Conservation (phyloP, 2,329 filamentous ascomycete species). For the Chrysosporium queenslandicum region DNA sequence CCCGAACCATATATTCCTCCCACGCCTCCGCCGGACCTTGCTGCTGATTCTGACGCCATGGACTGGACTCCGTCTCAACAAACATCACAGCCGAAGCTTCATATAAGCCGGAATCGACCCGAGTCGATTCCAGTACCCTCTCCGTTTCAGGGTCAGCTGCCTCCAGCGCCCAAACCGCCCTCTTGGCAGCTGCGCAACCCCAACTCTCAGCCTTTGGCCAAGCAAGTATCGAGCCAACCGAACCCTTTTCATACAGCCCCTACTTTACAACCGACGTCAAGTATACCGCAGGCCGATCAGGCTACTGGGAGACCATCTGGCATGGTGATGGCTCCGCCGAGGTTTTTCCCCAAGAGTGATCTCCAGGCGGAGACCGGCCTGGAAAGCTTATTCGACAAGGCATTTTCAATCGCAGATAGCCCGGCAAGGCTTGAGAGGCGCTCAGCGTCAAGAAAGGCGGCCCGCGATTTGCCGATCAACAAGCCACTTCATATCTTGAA, state of each 20-base stretch:
- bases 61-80: conserved; percentile 42
- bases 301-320: conserved; percentile 17
- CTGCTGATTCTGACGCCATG: conserved; percentile 35
- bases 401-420: conserved; percentile 33
- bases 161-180: conserved; percentile 32
- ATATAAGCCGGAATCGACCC: conserved; percentile 25
- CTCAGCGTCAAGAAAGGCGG: conserved; percentile 17
- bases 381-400: conserved; percentile 38
- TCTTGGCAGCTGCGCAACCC: conserved; percentile 34
- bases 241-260: conserved; percentile 32
- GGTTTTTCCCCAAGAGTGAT: conserved; percentile 37
- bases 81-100: conserved; percentile 26
- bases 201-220: conserved; percentile 22
- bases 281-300: conserved; percentile 6
- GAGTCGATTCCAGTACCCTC: conserved; percentile 26
- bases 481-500: conserved; percentile 14
- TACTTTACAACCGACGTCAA: conserved; percentile 18
- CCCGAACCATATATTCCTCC: conserved; percentile 24
- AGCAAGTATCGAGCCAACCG: conserved; percentile 29
- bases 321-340: conserved; percentile 35
- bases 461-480: conserved; percentile 16
- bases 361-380: conserved; percentile 37
- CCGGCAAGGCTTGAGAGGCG: conserved; percentile 26
- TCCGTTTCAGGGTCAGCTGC: conserved; percentile 38
- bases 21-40: conserved; percentile 31